Evolutionary conservation across 495 filamentous ascomycete genomes (phyloP).

Genomic region (Immersiella caudata): DNA sequence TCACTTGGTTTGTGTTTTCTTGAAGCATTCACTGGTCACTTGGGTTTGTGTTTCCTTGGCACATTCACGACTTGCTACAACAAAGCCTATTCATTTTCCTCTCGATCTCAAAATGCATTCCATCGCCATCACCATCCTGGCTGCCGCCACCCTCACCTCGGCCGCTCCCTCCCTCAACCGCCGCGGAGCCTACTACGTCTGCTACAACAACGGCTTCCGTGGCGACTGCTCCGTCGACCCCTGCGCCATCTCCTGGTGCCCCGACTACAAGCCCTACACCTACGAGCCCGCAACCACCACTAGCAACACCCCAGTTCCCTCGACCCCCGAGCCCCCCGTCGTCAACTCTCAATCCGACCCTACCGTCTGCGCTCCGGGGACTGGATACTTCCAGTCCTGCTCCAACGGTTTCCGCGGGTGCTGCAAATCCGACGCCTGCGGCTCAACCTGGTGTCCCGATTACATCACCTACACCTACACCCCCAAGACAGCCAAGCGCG

Average conservation of each 20-base stretch:
- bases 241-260: slow-evolving; percentile 20
- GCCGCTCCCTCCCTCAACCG: neutral
- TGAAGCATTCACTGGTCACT: too few relatives aligned
- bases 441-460: slow-evolving; percentile 16
- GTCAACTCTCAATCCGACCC: neutral
- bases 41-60: too few relatives aligned
- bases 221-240: slow-evolving; percentile 15
- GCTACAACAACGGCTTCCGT: slow-evolving; percentile 18
- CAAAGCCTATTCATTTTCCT: too few relatives aligned
- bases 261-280: slow-evolving; percentile 17
- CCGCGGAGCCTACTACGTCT: slow-evolving; percentile 17
- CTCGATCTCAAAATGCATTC: slow-evolving; percentile 13
- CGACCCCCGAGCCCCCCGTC: neutral
- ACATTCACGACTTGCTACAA: neutral
- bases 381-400: too few relatives aligned
- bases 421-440: slow-evolving; percentile 11
- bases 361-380: too few relatives aligned
- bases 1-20: too few relatives aligned
- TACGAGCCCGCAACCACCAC: slow-evolving; percentile 2
- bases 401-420: slow-evolving; percentile 14
- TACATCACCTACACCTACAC: slow-evolving; percentile 12
- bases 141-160: slow-evolving; percentile 10
- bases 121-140: slow-evolving; percentile 12
- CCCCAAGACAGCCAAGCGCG: slow-evolving; percentile 4
- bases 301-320: neutral